Evolutionary conservation across 1,284 basidiomycete genomes (phyloP).

Genomic region (Meira miltonrushii): DNA sequence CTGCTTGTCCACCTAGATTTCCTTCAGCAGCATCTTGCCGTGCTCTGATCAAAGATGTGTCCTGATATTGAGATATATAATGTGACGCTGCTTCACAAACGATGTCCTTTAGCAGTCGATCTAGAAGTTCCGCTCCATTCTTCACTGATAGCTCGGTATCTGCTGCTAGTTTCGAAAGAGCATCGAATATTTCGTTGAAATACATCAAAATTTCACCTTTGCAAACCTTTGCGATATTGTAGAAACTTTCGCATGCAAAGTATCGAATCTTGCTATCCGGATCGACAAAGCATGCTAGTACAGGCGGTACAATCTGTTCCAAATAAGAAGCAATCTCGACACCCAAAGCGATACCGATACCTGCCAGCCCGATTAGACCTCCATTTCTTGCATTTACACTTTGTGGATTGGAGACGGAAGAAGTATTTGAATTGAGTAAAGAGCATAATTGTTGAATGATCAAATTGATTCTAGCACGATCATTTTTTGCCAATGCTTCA

Average conservation of each 20-base stretch:
- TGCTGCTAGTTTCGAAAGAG: conserved; percentile 92
- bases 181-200: conserved; percentile 98
- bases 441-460: conserved; percentile 93
- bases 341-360: conserved; percentile 89
- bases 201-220: conserved; percentile 95
- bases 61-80: conserved; percentile 83
- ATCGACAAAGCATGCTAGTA: conserved; percentile 90
- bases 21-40: conserved; percentile 58
- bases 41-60: conserved; percentile 56
- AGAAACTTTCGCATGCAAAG: conserved; percentile 94
- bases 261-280: conserved; percentile 91
- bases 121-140: conserved; percentile 97
- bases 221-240: conserved; percentile 93
- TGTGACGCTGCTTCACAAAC: conserved; percentile 93
- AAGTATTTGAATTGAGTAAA: conserved; percentile 35
- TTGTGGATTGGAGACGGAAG: conserved; percentile 20
- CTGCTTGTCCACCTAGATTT: conserved; percentile 30
- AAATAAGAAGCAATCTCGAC: conserved; percentile 89
- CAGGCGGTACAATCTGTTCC: conserved; percentile 81
- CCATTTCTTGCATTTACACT: conserved; percentile 77
- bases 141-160: conserved; percentile 95
- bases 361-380: conserved; percentile 91
- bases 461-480: conserved; percentile 71
- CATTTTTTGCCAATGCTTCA: conserved; percentile 74
- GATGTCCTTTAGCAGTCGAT: conserved; percentile 93